These are phyloP conservation scores for Fusarium sp. DNA, from an alignment of 2,329 filamentous ascomycete genomes.

Conservation along the genomic window DNA sequence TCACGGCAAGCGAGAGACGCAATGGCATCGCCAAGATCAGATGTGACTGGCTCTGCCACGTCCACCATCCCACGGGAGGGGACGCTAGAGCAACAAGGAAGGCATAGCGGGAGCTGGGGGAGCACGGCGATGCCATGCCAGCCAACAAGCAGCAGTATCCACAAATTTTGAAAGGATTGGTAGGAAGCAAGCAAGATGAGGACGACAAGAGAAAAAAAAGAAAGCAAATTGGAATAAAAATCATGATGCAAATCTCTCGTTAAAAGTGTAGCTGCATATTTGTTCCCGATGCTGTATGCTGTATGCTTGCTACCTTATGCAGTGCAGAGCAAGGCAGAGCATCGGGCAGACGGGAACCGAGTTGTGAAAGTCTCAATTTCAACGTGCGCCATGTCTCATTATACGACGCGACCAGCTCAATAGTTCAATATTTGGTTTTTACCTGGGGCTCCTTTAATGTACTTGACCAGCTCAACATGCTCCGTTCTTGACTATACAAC, in stretches of 20 bases:
- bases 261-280: conserved; percentile 2
- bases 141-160: conserved; percentile 1
- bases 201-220: not conserved
- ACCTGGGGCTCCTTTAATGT: not conserved
- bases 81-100: conserved; percentile 10
- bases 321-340: not conserved
- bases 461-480: not conserved
- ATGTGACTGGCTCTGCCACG: conserved; percentile 24
- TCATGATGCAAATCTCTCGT: conserved; percentile 5
- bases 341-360: conserved; percentile 6
- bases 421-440: not conserved
- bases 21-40: conserved; percentile 28
- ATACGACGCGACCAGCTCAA: conserved; percentile 2
- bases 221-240: conserved; percentile 14
- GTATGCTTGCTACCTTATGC: not conserved
- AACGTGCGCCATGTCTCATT: conserved; percentile 27
- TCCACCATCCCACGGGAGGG: conserved; percentile 16
- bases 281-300: not conserved
- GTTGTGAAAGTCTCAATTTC: conserved; percentile 10
- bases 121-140: conserved; percentile 6
- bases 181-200: not conserved
- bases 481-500: not conserved
- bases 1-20: conserved; percentile 14
- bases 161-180: not conserved
- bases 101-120: not conserved